phyloP scores from a whole-genome alignment of 176 grass and related monocot species.

The Rhynchospora tenuis region DNA sequence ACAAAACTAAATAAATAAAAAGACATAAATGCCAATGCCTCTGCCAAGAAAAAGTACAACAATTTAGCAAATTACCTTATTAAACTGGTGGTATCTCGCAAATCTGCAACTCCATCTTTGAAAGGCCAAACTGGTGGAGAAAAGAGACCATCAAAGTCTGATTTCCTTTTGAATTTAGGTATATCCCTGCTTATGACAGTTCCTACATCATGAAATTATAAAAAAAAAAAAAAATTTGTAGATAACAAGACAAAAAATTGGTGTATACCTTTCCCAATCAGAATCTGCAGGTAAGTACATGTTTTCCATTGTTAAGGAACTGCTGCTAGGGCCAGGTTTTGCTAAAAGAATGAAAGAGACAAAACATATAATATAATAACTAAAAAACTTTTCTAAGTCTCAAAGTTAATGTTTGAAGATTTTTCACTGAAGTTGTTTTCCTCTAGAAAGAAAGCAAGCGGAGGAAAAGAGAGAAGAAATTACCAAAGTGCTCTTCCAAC shows the following conservation, averaged over 20 bases:
- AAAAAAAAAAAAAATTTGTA: neutral
- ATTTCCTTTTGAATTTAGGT: conserved; percentile 16
- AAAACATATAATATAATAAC: conserved; percentile 8
- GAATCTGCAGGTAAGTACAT: neutral
- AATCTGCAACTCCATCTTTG: conserved; percentile 10
- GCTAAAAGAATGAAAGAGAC: conserved; percentile 13
- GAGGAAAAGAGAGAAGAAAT: neutral
- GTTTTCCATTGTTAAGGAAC: neutral
- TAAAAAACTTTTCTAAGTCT: neutral
- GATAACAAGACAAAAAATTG: neutral
- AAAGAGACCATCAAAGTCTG: conserved; percentile 1
- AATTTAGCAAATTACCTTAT: conserved; percentile 10
- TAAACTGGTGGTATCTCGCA: conserved; percentile 18
- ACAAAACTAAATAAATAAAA: neutral
- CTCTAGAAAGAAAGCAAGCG: neutral
- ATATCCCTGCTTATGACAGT: conserved; percentile 11
- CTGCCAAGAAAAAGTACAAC: neutral
- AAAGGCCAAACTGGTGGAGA: conserved; percentile 17
- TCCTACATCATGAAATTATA: neutral
- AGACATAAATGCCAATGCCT: neutral
- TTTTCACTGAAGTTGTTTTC: neutral
- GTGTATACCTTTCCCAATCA: conserved; percentile 15
- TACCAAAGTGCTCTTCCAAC: neutral
- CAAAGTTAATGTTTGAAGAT: neutral
- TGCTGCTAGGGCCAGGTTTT: conserved; percentile 15